A percentile compares a stretch with the other conserved stretches of the same genome.
These are phyloP conservation scores for Phytophthora meadii DNA, from an alignment of 352 stramenopile species.

Conservation along the genomic window DNA sequence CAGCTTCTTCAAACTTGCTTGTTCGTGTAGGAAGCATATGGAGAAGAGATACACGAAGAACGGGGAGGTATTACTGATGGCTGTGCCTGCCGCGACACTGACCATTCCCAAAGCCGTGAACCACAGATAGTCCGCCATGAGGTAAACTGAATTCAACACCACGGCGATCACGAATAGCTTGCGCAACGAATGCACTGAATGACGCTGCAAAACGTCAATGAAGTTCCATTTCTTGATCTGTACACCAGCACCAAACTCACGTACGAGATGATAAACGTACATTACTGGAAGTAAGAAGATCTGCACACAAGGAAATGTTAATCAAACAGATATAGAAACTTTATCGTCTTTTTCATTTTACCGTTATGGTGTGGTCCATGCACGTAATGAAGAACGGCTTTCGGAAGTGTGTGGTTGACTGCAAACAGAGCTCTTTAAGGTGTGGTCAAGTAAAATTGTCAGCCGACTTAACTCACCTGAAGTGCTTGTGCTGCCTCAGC, in stretches of 20 bases:
- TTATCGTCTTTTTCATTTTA: too few species aligned
- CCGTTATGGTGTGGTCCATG: slow-evolving; percentile 18
- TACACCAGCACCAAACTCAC: too few species aligned
- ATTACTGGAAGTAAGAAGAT: slow-evolving; percentile 33
- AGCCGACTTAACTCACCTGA: too few species aligned
- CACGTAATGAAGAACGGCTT: slow-evolving; percentile 20
- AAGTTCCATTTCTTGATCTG: slow-evolving; percentile 15
- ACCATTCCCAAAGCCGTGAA: slow-evolving; percentile 48
- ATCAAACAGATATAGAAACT: too few species aligned
- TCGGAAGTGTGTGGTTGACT: slow-evolving; percentile 7
- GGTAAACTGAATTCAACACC: slow-evolving; percentile 47
- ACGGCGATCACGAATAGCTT: slow-evolving; percentile 35
- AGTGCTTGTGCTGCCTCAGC: too few species aligned
- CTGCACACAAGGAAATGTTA: too few species aligned
- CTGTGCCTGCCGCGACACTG: slow-evolving; percentile 47
- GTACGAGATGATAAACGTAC: slow-evolving; percentile 32
- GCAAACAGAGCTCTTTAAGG: too few species aligned
- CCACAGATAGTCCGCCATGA: slow-evolving; percentile 53
- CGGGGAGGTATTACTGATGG: slow-evolving; percentile 55
- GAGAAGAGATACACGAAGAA: slow-evolving; percentile 64
- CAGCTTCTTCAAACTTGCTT: slow-evolving; percentile 37
- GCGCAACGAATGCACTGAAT: slow-evolving; percentile 28
- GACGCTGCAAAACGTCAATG: slow-evolving; percentile 25
- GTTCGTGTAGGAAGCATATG: slow-evolving; percentile 51
- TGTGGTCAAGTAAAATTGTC: too few species aligned